A percentile compares a stretch with the other conserved stretches of the same genome.
Evolutionary conservation across 1,284 basidiomycete genomes (phyloP).

Genomic region (Acaromyces ingoldii): DNA sequence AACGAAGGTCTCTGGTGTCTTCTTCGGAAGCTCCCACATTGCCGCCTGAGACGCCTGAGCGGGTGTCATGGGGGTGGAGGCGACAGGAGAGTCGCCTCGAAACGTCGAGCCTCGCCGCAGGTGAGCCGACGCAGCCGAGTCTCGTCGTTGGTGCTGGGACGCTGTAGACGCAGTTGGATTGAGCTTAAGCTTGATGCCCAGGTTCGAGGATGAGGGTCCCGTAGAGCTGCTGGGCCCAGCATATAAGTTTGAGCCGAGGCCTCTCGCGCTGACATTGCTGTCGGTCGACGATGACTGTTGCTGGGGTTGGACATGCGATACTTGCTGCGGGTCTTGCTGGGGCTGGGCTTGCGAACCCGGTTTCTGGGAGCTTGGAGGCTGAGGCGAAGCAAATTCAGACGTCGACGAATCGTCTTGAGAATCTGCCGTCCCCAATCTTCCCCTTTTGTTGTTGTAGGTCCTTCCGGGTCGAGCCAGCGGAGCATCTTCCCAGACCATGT

Average conservation of each 20-base stretch:
- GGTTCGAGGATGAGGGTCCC: background rate
- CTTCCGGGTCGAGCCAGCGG: slow-evolving; percentile 31
- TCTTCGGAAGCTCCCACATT: slow-evolving; percentile 35
- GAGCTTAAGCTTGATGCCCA: slow-evolving; percentile 34
- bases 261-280: background rate
- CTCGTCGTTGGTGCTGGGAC: background rate
- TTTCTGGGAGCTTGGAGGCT: background rate
- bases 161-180: slow-evolving; percentile 12
- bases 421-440: slow-evolving; percentile 24
- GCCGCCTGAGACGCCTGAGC: slow-evolving; percentile 17
- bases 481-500: slow-evolving; percentile 40
- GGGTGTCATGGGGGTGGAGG: background rate
- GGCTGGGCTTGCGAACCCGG: background rate
- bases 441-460: slow-evolving; percentile 27
- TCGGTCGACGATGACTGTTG: background rate
- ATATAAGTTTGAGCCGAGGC: background rate
- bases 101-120: background rate
- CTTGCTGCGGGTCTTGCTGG: background rate
- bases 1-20: slow-evolving; percentile 31
- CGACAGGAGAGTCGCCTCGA: background rate
- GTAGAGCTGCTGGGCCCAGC: background rate
- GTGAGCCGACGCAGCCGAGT: background rate
- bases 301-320: background rate
- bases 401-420: slow-evolving; percentile 20
- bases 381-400: slow-evolving; percentile 22